Evolutionary conservation across 2,329 filamentous ascomycete genomes (phyloP).

Genomic region (Epichloe uncinata): DNA sequence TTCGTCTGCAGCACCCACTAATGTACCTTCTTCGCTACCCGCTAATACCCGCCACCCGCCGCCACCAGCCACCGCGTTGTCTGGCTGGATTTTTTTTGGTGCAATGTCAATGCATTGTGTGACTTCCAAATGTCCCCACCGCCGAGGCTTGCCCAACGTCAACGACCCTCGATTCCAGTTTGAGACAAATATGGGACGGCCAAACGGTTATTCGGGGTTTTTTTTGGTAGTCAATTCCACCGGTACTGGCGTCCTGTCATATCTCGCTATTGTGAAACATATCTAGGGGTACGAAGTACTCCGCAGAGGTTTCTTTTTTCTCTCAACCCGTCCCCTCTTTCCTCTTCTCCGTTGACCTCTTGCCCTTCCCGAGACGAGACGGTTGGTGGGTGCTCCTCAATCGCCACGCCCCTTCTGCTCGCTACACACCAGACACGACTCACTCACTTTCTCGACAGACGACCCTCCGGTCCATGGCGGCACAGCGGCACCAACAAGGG

Average conservation of each 20-base stretch:
- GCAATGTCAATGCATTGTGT: neutral
- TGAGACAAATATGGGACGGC: neutral
- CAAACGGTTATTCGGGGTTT: neutral
- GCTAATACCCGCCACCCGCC: neutral
- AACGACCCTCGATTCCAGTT: neutral
- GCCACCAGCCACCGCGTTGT: conserved; percentile 1
- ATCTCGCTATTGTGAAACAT: neutral
- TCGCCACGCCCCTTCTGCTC: neutral
- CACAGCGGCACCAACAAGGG: conserved; percentile 34
- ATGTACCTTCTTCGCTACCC: too few relatives aligned
- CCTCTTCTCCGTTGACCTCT: neutral
- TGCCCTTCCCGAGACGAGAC: neutral
- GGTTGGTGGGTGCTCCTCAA: neutral
- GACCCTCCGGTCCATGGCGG: conserved; percentile 1
- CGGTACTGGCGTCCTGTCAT: too few relatives aligned
- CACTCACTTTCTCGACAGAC: neutral
- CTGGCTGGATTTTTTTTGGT: neutral
- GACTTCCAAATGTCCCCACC: neutral
- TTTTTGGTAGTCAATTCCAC: neutral
- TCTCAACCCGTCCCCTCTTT: neutral
- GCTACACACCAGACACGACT: too few relatives aligned
- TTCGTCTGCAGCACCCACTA: too few relatives aligned
- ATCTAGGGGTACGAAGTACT: too few relatives aligned
- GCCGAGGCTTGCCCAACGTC: too few relatives aligned
- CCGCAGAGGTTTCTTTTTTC: neutral